Evolutionary conservation across 2,329 filamentous ascomycete genomes (phyloP), one percentile per base, ranked within the genome.

Genomic region (Talaromyces sp.): DNA sequence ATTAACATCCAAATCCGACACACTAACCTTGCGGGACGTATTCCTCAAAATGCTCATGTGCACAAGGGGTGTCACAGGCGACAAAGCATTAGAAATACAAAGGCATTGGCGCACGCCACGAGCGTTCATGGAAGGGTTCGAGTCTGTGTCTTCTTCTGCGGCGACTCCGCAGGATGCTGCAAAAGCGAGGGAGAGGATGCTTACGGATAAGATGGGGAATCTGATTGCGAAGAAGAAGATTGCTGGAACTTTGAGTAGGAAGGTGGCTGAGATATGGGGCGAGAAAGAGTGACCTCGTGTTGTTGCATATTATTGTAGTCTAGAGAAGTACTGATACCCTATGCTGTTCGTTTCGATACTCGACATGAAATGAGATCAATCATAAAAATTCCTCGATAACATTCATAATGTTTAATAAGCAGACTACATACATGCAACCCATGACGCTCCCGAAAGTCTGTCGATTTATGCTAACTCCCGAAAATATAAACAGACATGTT

Each of bases 11-110:
- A 95, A 95, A 75, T 91, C 89, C 0, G 89, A 91, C 61, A 85
- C 85, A 65, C 85, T 92, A 70, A 91, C 90, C 0, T 79, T 94
- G 10, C 82, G 90, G 63, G 91, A 95, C 70, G 76, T 93, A 0
- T 94, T 87, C 70, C 79, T 95, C 31, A 93, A 93, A 76, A 94
- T 95, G 90, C 83, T 95, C 57, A 93, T 95, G 90, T 92, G 89
- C 68, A 91, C 86, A 1, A 85, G 85, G 63, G 90, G 90, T 1
- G 82, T 95, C 13, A 91, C 89, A 0, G 90, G 89, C 3, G 90
- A 93, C 70, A 91, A 90, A 71, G 91, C 91, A 0, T 76, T 93
- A 5, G 90, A 92, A 76, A 92, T 95, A 13, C 91, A 94, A 72
- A 88, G 87, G 69, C 79, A 83, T n/a, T 95, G 91, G 90, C 86